These are phyloP conservation scores for Pochonia chlamydosporia DNA, from an alignment of 2,329 filamentous ascomycete species.

Conservation along the genomic window DNA sequence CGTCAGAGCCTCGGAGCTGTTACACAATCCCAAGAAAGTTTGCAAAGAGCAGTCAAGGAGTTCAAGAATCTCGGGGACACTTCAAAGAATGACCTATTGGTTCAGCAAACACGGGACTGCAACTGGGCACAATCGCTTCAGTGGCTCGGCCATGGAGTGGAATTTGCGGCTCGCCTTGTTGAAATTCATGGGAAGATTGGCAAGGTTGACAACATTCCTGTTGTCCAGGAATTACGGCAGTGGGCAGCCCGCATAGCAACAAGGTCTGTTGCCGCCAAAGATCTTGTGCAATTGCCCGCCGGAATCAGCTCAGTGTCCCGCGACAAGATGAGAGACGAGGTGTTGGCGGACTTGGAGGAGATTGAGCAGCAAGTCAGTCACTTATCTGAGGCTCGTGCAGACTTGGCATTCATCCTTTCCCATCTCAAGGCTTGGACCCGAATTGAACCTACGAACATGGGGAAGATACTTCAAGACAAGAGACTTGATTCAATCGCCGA, in stretches of 20 bases:
- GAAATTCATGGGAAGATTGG: constrained; percentile 63
- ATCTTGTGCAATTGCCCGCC: constrained; percentile 42
- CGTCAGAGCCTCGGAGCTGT: constrained; percentile 41
- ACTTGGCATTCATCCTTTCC: constrained; percentile 57
- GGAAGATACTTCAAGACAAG: constrained; percentile 7
- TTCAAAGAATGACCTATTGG: constrained; percentile 17
- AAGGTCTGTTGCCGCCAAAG: constrained; percentile 34
- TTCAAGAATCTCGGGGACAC: constrained; percentile 29
- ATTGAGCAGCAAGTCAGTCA: constrained; percentile 37
- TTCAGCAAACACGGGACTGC: constrained; percentile 10
- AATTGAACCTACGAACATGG: constrained; percentile 16
- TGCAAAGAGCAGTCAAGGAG: constrained; percentile 32
- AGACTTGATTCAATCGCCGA: constrained; percentile 44
- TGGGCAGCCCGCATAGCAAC: constrained; percentile 45
- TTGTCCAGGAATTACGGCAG: constrained; percentile 39
- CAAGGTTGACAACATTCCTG: constrained; percentile 37
- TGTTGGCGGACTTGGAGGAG: constrained; percentile 28
- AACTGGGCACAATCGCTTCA: constrained; percentile 23
- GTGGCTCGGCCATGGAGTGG: constrained; percentile 68
- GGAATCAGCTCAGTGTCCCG: constrained; percentile 39
- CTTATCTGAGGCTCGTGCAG: constrained; percentile 38
- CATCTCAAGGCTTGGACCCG: constrained; percentile 63
- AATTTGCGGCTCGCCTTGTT: constrained; percentile 55
- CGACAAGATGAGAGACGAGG: constrained; percentile 24
- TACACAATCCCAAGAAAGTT: constrained; percentile 28